These are phyloP conservation scores for Akanthomyces lecanii DNA, from an alignment of 2,329 filamentous ascomycete species.

Conservation along the genomic window DNA sequence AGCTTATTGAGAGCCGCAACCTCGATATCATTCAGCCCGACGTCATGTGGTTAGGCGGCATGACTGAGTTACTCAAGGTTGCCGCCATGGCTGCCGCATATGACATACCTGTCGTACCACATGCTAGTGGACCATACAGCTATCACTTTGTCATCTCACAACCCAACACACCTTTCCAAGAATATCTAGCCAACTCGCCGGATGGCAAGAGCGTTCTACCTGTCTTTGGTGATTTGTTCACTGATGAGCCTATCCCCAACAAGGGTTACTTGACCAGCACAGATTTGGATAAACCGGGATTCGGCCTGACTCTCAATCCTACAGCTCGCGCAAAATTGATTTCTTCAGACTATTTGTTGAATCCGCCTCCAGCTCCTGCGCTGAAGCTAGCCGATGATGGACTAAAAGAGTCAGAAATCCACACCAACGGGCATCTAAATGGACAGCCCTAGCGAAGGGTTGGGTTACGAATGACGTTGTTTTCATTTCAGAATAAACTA, in stretches of 20 bases:
- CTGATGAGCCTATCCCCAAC: constrained; percentile 83
- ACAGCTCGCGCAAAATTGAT: constrained; percentile 67
- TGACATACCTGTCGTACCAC: constrained; percentile 91
- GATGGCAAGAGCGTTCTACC: constrained; percentile 87
- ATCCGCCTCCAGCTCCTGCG: constrained; percentile 54
- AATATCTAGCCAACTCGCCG: constrained; percentile 89
- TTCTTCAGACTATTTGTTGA: constrained; percentile 68
- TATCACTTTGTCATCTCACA: constrained; percentile 96
- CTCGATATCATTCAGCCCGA: constrained; percentile 93
- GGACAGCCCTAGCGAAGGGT: neutral
- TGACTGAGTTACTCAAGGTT: constrained; percentile 89
- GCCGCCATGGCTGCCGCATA: constrained; percentile 86
- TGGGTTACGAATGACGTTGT: neutral
- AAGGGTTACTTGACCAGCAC: constrained; percentile 77
- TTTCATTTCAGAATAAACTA: neutral
- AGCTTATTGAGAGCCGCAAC: constrained; percentile 86
- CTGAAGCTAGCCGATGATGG: constrained; percentile 30
- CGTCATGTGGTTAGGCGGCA: constrained; percentile 93
- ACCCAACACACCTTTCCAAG: constrained; percentile 89
- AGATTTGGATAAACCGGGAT: constrained; percentile 83
- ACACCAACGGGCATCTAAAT: constrained; percentile 1
- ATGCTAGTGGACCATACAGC: constrained; percentile 88
- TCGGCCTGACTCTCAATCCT: constrained; percentile 83
- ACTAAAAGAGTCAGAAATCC: constrained; percentile 6
- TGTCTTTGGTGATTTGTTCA: constrained; percentile 86